Evolutionary conservation across 371 early-diverging fungal genomes (phyloP).

Genomic region (Smittium mucronatum): DNA sequence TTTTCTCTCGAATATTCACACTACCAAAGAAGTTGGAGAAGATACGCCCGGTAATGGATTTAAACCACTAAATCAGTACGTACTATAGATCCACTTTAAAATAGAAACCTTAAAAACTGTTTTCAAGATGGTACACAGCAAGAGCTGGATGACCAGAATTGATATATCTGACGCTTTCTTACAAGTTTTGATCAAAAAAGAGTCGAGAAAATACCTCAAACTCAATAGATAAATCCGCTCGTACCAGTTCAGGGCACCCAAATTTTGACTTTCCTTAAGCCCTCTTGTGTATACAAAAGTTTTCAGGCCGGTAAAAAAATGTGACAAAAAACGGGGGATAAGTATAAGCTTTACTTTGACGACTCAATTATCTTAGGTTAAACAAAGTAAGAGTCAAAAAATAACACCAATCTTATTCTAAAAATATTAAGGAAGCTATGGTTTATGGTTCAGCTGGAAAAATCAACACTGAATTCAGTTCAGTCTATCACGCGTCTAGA

Average conservation of each 20-base stretch:
- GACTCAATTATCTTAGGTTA: constrained; percentile 22
- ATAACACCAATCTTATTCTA: constrained; percentile 16
- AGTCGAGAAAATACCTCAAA: constrained; percentile 28
- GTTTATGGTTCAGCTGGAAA: constrained; percentile 21
- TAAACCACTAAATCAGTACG: constrained; percentile 26
- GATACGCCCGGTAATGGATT: constrained; percentile 22
- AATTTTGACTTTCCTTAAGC: constrained; percentile 36
- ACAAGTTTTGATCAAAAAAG: constrained; percentile 25
- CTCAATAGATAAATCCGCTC: constrained; percentile 32
- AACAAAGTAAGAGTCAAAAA: neutral
- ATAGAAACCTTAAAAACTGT: constrained; percentile 26
- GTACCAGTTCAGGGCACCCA: constrained; percentile 34
- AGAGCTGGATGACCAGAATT: constrained; percentile 24
- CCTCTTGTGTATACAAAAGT: constrained; percentile 35
- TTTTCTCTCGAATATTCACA: constrained; percentile 10
- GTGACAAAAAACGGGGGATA: constrained; percentile 22
- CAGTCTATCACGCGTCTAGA: constrained; percentile 29
- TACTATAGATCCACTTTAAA: constrained; percentile 18
- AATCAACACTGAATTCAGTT: constrained; percentile 23
- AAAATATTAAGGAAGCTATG: constrained; percentile 20
- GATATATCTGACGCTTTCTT: constrained; percentile 29
- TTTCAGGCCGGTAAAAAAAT: constrained; percentile 25
- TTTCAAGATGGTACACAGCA: constrained; percentile 16
- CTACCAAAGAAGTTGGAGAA: constrained; percentile 11
- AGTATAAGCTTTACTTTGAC: constrained; percentile 32